These are phyloP conservation scores for Spirogloea muscicola DNA, from an alignment of 139 green algal genomes.

Conservation along the genomic window DNA sequence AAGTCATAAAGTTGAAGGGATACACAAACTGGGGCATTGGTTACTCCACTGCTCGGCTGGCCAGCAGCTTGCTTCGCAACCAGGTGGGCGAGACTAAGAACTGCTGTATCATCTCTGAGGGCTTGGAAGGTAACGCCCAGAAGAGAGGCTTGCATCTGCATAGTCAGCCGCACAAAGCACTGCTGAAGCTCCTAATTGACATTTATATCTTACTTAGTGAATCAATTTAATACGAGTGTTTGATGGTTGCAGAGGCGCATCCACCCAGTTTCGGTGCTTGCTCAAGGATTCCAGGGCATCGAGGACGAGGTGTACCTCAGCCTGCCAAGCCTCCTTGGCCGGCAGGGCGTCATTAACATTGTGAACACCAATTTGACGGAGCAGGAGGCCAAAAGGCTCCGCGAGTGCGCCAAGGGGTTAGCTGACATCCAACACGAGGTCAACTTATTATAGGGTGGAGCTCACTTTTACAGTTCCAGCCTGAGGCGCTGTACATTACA, in stretches of 20 bases:
- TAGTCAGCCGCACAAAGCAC: background rate
- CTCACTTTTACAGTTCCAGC: too few species aligned
- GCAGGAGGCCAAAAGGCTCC: background rate
- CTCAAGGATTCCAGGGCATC: constrained; percentile 32
- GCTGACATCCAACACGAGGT: constrained; percentile 15
- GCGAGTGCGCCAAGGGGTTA: constrained; percentile 15
- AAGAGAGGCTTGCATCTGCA: background rate
- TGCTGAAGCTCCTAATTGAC: background rate
- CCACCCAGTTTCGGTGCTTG: constrained; percentile 23
- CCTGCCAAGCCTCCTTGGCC: constrained; percentile 10
- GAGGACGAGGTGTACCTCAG: constrained; percentile 33
- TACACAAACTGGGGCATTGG: constrained; percentile 32
- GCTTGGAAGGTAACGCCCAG: background rate
- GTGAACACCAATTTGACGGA: constrained; percentile 16
- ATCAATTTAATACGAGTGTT: too few species aligned
- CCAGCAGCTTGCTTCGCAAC: constrained; percentile 15
- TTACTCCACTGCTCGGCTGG: constrained; percentile 19
- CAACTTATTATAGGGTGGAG: background rate
- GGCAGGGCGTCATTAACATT: constrained; percentile 6
- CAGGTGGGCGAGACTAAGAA: background rate
- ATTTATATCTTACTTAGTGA: background rate
- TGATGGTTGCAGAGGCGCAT: background rate
- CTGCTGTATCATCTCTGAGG: background rate
- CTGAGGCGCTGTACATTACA: too few species aligned
- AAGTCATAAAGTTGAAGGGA: constrained; percentile 32